Evolutionary conservation across 306 rosid genomes (phyloP), one percentile per base, ranked within the genome.

Genomic region (Crataegus laevigata): DNA sequence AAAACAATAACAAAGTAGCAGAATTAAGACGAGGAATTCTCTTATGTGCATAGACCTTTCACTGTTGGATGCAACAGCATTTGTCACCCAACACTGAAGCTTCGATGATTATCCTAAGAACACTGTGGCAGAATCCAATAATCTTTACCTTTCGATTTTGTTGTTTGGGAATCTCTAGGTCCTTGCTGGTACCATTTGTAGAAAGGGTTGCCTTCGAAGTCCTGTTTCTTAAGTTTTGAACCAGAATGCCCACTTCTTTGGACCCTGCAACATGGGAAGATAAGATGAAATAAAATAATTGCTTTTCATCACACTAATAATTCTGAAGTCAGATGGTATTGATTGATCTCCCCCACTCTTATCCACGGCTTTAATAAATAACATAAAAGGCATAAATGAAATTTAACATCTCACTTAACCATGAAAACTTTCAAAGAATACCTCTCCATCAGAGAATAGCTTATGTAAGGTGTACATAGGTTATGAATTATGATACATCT

Each of bases 171-270:
- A 89, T 84, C 19, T 79, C 62, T 69, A 87, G 70, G 36, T 1
- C 69, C 82, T 36, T 38, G 52, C 9, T 80, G 26, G 38, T 68
- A 85, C 59, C 73, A 45, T 80, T 85, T 62, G 55, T 72, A 8
- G 69, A 75, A 69, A 88, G 66, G 62, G 32, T 78, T 78, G 82
- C 94, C 25, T 77, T 79, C 80, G 87, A 80, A 58, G 69, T 36
- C 74, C 69, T 83, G 42, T 77, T 85, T 76, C 91, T 86, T 51
- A 51, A 15, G 79, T 93, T 93, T 45, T 84, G 88, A 69, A 91
- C 83, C 38, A 88, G 75, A 93, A 91, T 71, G 79, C 66, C 74
- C 72, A 79, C 77, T 74, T 78, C 38, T 55, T 64, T 79, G 78
- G 92, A 63, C 74, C 82, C 97, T 89, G 88, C 83, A 74, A 66